Evolutionary conservation across 177 flowering plant species (phyloP).

Genomic region (Vitis hybrid): DNA sequence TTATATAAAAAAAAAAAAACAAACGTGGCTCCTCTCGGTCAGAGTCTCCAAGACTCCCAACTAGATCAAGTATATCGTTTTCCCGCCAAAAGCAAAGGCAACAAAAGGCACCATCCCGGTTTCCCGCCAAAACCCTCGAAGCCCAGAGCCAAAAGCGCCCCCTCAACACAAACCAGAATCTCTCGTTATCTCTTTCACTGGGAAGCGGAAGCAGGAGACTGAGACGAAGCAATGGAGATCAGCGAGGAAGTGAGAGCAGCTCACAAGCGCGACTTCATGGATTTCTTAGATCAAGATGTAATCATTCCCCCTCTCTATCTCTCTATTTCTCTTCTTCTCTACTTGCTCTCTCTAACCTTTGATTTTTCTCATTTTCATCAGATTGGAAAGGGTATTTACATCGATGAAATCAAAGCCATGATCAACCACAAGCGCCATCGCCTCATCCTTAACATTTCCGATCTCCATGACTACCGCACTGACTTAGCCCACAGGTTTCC

Average conservation of each 20-base stretch:
- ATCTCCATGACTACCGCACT: conserved; percentile 57
- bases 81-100: conserved; percentile 22
- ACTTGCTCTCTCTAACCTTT: neutral
- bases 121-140: too few relatives aligned
- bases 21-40: too few relatives aligned
- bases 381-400: conserved; percentile 59
- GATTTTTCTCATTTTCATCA: neutral
- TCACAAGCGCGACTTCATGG: conserved; percentile 71
- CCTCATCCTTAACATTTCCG: conserved; percentile 75
- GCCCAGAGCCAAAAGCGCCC: neutral
- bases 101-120: neutral
- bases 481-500: conserved; percentile 69
- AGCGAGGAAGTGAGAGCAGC: conserved; percentile 68
- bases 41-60: neutral
- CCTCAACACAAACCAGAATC: neutral
- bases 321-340: neutral
- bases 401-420: conserved; percentile 64
- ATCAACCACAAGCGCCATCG: conserved; percentile 67
- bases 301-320: neutral
- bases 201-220: neutral
- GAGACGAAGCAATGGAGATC: conserved; percentile 52
- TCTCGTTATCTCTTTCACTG: conserved; percentile 13
- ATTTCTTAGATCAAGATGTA: conserved; percentile 79
- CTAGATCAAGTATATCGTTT: neutral
- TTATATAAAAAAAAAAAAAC: too few relatives aligned